A percentile compares a stretch with the other conserved stretches of the same genome.
phyloP scores from a whole-genome alignment of 306 rosid genomes.

The Medicago truncatula region DNA sequence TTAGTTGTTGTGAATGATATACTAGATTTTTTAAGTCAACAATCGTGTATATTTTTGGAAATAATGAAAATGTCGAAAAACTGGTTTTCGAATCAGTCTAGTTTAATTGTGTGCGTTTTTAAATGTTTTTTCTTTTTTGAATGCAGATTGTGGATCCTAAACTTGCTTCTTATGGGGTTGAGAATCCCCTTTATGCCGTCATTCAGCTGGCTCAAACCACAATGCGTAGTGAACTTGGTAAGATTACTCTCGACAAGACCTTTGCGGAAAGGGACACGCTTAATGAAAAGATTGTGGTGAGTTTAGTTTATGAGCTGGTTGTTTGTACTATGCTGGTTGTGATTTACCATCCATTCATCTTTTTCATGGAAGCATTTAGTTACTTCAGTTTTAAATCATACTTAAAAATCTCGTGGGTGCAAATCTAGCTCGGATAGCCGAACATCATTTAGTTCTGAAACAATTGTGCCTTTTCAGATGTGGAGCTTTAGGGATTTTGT shows the following conservation, averaged over 20 bases:
- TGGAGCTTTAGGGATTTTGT: conserved; percentile 2
- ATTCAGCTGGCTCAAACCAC: conserved; percentile 98
- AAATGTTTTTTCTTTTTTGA: neutral
- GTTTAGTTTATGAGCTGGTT: conserved; percentile 41
- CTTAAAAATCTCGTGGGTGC: conserved; percentile 9
- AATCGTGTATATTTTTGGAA: too few relatives aligned
- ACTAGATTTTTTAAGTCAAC: too few relatives aligned
- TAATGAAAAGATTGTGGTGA: conserved; percentile 90
- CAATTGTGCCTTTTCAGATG: neutral
- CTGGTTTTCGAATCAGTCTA: too few relatives aligned
- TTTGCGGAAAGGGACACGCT: conserved; percentile 92
- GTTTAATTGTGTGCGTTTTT: too few relatives aligned
- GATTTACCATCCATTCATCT: neutral
- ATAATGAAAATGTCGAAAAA: too few relatives aligned
- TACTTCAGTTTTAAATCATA: conserved; percentile 10
- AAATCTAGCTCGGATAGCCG: conserved; percentile 10
- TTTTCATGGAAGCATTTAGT: conserved; percentile 20
- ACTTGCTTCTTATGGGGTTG: conserved; percentile 91
- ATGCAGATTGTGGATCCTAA: conserved; percentile 91
- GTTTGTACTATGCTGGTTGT: neutral
- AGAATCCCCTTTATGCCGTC: conserved; percentile 83
- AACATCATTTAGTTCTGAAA: conserved; percentile 6
- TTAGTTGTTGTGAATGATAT: too few relatives aligned
- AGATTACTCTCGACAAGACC: conserved; percentile 95
- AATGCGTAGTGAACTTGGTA: conserved; percentile 96